Conservation (phyloP, 2,329 filamentous ascomycete genomes). For the Apiospora aurea region DNA sequence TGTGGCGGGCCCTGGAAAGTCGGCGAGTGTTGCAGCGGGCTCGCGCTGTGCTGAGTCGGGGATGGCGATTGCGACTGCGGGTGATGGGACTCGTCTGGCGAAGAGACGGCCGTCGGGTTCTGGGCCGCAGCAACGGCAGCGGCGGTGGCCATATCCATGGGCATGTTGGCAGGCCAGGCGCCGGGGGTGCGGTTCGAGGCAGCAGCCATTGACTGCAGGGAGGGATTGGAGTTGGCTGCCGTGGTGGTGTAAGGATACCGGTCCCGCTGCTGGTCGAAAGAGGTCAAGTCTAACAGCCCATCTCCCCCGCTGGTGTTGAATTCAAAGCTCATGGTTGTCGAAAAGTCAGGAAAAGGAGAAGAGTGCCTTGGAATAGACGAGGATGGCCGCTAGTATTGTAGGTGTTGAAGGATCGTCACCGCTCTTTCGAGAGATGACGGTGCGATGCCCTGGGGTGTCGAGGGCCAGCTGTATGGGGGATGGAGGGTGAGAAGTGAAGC, state of each 20-base stretch:
- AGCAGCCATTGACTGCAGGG: slow-evolving; percentile 41
- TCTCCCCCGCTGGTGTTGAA: slow-evolving; percentile 65
- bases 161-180: slow-evolving; percentile 53
- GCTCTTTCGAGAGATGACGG: slow-evolving; percentile 47
- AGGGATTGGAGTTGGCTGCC: slow-evolving; percentile 47
- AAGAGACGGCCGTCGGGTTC: slow-evolving; percentile 55
- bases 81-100: slow-evolving; percentile 55
- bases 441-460: slow-evolving; percentile 28
- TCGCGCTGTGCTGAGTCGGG: slow-evolving; percentile 58
- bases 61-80: slow-evolving; percentile 54
- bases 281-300: slow-evolving; percentile 65
- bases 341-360: slow-evolving; percentile 43
- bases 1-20: slow-evolving; percentile 56
- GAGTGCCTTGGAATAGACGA: slow-evolving; percentile 46
- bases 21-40: slow-evolving; percentile 62
- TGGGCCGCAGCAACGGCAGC: slow-evolving; percentile 43
- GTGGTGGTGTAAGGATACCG: slow-evolving; percentile 60
- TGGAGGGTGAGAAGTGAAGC: slow-evolving; percentile 27
- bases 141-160: slow-evolving; percentile 56
- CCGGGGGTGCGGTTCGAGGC: slow-evolving; percentile 49
- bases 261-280: slow-evolving; percentile 62
- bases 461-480: slow-evolving; percentile 24
- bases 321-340: slow-evolving; percentile 63
- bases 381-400: slow-evolving; percentile 55
- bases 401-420: slow-evolving; percentile 50